Base-by-base conservation (phyloP, 352 stramenopile species). In the Aphanomyces cochlioides region DNA sequence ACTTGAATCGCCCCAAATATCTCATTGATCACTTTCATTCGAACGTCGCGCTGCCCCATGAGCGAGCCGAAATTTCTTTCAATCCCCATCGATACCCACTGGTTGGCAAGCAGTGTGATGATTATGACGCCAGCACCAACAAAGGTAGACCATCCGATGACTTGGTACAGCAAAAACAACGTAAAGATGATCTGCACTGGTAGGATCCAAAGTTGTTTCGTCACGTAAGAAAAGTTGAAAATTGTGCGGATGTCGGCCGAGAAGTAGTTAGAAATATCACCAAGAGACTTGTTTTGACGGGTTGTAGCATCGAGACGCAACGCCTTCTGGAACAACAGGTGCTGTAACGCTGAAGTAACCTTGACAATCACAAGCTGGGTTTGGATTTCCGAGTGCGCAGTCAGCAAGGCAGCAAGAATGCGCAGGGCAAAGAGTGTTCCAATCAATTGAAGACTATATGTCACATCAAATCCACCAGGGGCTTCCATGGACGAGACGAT, bases 251-350 rank as follows among this genome's bases (percentile, higher is more conserved):
- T 74, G 73, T 91, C 86, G 13, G 79, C 75, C 7, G 76, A 78
- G 75, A 89, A 91, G 67, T 89, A 82, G 75, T 81, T 89, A 61
- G 80, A 73, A 36, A 91, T 80, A 17, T 82, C 78, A 50, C 78
- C 77, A n/a, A 74, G 76, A 40, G 78, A 79, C 69, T 82, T 82
- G n/a, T 64, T 54, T 10, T 74, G 77, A 6, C 74, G 72, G 13
- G 80, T 67, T 17, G 77, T 73, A 2, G 75, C 21, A 63, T 71
- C 74, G 15, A 92, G 74, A 0, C 81, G 73, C 47, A 91, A 72
- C 34, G 82, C 77, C 72, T 92, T 91, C 73, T 90, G 84, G 69
- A 90, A 88, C 4, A 93, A 78, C 47, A 91, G 71, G 72, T 80
- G 89, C 77, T 90, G 82, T 57, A 93, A 76, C 54, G 80, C 83